Base-by-base conservation (phyloP, 306 rosid species). In the Cucurbita pepo region DNA sequence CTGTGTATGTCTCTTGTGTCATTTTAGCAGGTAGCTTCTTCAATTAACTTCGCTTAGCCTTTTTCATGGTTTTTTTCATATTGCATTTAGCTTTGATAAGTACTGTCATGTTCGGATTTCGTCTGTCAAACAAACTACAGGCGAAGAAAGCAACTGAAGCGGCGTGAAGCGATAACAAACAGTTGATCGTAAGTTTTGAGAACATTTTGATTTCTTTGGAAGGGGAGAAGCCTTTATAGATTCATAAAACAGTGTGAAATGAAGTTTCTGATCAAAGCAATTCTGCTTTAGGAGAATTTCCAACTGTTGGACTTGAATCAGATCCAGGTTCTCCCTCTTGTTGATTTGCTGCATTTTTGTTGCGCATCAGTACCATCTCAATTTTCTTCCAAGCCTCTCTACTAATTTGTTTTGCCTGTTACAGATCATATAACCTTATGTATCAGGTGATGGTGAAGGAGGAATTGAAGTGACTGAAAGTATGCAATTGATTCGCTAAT, bases 371-470 rank as follows among this genome's bases (percentile, higher is more conserved):
- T 56, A 14, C 43, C 12, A 14, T 55, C 18, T 15, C 57, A n/a
- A n/a, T 71, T 57, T 48, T 6, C 11, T 14, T 8, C 36, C 66
- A 5, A 1, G 19, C 74, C 73, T 63, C 74, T 56, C 58, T 41
- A 40, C 58, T 40, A 51, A 45, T 72, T 44, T 65, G 36, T 43
- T 21, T 62, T 52, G 47, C 58, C n/a, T 54, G 44, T 69, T 50
- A 69, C 30, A 81, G 66, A 79, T 70, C 48, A 15, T 75, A 19
- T 57, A 30, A 44, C 63, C 63, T 75, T 56, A 10, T 66, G 61
- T 77, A 72, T 77, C 87, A 94, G 98, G 98, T 75, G 97, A 94
- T 55, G 97, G 98, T 8, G 98, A 94, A 86, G 98, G 97, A 73
- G 98, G 98, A 85, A 87, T 79, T 60, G 98, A 94, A 82, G 89